Conservation (phyloP, 148 eudicot species). For the Fagopyrum esculentum region DNA sequence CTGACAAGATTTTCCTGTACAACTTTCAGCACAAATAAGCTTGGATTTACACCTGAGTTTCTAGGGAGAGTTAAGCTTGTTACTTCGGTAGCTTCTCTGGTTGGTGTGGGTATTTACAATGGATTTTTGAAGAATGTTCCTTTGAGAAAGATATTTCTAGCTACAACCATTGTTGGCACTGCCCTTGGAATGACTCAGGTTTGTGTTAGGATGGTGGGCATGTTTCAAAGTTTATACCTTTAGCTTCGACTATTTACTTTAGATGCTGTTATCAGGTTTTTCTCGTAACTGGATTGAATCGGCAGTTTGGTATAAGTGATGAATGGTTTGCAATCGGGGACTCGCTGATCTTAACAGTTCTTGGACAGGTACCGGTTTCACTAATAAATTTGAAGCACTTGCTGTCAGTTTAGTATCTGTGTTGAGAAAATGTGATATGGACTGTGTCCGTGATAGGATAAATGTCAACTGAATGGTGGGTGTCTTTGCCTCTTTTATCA, state of each 20-base stretch:
- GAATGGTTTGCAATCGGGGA: constrained; percentile 99
- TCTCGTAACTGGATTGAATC: constrained; percentile 87
- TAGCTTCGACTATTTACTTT: neutral
- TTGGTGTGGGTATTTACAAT: constrained; percentile 91
- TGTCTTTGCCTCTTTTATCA: too few relatives aligned
- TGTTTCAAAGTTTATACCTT: neutral
- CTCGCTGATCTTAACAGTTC: constrained; percentile 86
- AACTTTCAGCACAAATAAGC: constrained; percentile 79
- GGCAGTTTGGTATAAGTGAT: constrained; percentile 83
- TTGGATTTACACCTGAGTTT: constrained; percentile 91
- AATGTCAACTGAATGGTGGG: neutral
- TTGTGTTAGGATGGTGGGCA: constrained; percentile 16
- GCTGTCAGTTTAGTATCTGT: neutral
- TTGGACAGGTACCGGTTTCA: constrained; percentile 57
- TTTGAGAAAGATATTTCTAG: constrained; percentile 64
- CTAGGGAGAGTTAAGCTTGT: constrained; percentile 97
- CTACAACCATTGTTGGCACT: constrained; percentile 69
- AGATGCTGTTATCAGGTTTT: constrained; percentile 46
- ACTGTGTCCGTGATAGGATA: neutral
- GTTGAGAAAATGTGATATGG: neutral
- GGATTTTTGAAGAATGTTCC: constrained; percentile 83
- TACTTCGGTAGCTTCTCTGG: constrained; percentile 87
- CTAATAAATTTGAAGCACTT: neutral
- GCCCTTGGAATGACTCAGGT: constrained; percentile 97
- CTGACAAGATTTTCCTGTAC: constrained; percentile 2